Conservation (phyloP, 73 alveolate species). For the Tetrahymena thermophila region DNA sequence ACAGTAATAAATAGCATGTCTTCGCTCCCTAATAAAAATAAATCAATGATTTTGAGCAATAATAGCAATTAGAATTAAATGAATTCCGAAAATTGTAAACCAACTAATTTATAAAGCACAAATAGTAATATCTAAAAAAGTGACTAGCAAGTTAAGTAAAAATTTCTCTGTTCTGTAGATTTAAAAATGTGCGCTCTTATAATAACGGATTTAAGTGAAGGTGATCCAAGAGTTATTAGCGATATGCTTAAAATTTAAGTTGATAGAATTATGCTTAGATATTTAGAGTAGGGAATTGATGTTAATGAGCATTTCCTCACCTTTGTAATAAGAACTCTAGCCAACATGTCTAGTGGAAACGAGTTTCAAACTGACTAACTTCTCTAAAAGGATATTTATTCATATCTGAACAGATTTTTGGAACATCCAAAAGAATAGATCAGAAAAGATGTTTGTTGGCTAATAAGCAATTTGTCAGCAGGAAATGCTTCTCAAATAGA, state of each 20-base stretch:
- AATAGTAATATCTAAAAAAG: neutral
- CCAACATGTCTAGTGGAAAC: neutral
- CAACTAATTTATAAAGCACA: neutral
- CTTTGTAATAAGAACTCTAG: neutral
- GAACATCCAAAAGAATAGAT: neutral
- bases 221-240: neutral
- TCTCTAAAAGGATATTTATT: neutral
- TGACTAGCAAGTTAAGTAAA: neutral
- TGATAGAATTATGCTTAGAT: neutral
- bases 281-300: neutral
- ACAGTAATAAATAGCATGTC: neutral
- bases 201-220: neutral
- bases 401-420: neutral
- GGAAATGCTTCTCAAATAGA: neutral
- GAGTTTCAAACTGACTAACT: neutral
- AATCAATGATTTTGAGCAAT: neutral
- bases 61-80: neutral
- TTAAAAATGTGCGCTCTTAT: neutral
- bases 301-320: neutral
- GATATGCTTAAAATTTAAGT: neutral
- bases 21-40: neutral
- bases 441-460: neutral
- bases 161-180: neutral
- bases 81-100: neutral
- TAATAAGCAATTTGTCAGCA: neutral